Evolutionary conservation across 108 stramenopile species (phyloP).

Genomic region (Cyclotella choctawhatcheeana): DNA sequence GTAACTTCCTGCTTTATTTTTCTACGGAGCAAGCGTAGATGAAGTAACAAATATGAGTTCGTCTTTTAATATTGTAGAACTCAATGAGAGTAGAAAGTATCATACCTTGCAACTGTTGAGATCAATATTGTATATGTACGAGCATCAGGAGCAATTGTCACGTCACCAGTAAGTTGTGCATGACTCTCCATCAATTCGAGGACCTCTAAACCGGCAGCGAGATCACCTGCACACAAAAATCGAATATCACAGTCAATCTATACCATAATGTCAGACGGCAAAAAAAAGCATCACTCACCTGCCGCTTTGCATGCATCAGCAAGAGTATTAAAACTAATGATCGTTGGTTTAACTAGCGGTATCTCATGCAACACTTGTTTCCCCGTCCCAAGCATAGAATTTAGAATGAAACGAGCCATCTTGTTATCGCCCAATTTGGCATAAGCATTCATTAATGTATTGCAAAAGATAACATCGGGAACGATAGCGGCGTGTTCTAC

Average conservation of each 20-base stretch:
- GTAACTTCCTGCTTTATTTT: slow-evolving; percentile 47
- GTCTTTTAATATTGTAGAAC: too few relatives aligned
- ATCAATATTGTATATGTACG: slow-evolving; percentile 85
- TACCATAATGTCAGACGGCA: too few relatives aligned
- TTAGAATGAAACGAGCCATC: slow-evolving; percentile 62
- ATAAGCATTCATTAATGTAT: slow-evolving; percentile 89
- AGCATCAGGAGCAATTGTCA: slow-evolving; percentile 60
- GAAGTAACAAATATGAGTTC: too few relatives aligned
- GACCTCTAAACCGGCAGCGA: slow-evolving; percentile 69
- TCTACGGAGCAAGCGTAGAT: too few relatives aligned
- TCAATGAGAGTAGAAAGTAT: too few relatives aligned
- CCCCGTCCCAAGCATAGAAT: slow-evolving; percentile 58
- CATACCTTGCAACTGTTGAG: slow-evolving; percentile 82
- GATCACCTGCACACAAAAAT: too few relatives aligned
- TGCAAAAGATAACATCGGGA: slow-evolving; percentile 85
- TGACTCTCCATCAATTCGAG: slow-evolving; percentile 46
- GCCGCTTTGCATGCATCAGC: slow-evolving; percentile 80
- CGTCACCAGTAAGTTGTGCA: slow-evolving; percentile 46
- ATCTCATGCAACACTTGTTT: slow-evolving; percentile 36
- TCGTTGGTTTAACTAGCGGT: slow-evolving; percentile 63
- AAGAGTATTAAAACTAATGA: slow-evolving; percentile 87
- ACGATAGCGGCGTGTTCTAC: slow-evolving; percentile 42
- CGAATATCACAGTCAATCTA: too few relatives aligned
- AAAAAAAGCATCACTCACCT: too few relatives aligned
- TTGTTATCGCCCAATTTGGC: slow-evolving; percentile 74